Base-by-base conservation (phyloP, 2,329 filamentous ascomycete species). In the Colletotrichum karsti region DNA sequence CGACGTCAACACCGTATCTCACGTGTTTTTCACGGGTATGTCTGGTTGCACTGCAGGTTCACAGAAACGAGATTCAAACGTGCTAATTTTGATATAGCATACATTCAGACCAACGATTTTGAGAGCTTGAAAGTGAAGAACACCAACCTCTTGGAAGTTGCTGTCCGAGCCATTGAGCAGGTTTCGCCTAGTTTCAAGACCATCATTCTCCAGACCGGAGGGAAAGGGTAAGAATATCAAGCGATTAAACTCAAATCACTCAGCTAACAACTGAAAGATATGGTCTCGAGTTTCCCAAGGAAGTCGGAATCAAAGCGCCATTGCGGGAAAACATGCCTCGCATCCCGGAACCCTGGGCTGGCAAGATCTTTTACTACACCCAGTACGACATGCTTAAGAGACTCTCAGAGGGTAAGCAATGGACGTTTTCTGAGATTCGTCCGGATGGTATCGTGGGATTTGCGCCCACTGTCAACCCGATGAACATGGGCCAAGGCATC, bases 401-500 rank as follows among this genome's bases (percentile, higher is more conserved):
- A 6, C 60, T 68, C 9, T 64, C 59, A 4, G 3, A 44, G 4
- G 68, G 68, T 7, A 72, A 73, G 18, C 3, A 9, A 3, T 72
- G 70, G 71, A 72, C 58, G 4, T 72, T 67, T 20, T 61, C 56
- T 24, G 71, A 72, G 65, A 58, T 73, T 22, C 67, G 72, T 3
- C 72, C 71, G 1, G 68, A 73, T 48, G 69, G 48, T 3, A 70
- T 73, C 37, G 67, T 72, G 12, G 72, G 71, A 6, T 70, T 71
- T 15, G 48, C 63, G 0, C 72, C 72, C 1, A 54, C 50, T 15
- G 20, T 59, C 7, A 72, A 70, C 37, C 57, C 65, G 1, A 72
- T 72, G 72, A 70, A 69, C 55, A 51, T 72, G 53, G 65, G 50
- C 12, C 56, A 69, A 59, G 67, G 64, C 1, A 65, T 73, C 8